Evolutionary conservation across 2,329 filamentous ascomycete species (phyloP).

Genomic region (Cercospora janseana): DNA sequence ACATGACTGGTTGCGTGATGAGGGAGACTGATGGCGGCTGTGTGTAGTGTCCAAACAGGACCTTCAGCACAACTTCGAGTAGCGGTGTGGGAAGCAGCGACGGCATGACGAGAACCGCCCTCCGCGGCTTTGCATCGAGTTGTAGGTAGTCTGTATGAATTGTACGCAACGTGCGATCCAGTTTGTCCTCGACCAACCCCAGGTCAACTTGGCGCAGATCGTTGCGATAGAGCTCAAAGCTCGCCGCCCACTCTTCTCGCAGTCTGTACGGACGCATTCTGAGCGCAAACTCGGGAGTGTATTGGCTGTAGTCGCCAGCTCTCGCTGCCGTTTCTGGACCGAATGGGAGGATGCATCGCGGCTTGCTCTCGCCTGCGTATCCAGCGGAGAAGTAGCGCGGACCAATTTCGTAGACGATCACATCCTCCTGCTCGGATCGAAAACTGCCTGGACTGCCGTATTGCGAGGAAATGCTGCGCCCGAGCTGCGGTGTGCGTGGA

Average conservation of each 20-base stretch:
- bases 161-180: constrained; percentile 78
- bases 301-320: constrained; percentile 72
- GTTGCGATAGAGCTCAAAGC: constrained; percentile 73
- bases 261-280: constrained; percentile 42
- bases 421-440: constrained; percentile 72
- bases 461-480: constrained; percentile 57
- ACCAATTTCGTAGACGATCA: constrained; percentile 78
- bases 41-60: constrained; percentile 76
- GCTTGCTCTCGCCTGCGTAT: constrained; percentile 78
- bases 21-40: constrained; percentile 79
- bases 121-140: constrained; percentile 68
- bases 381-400: constrained; percentile 75
- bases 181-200: constrained; percentile 77
- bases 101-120: constrained; percentile 72
- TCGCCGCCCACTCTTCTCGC: constrained; percentile 60
- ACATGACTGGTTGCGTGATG: constrained; percentile 72
- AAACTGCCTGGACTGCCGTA: constrained; percentile 59
- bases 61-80: constrained; percentile 71
- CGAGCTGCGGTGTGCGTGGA: constrained; percentile 57
- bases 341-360: constrained; percentile 69
- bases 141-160: constrained; percentile 74
- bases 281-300: constrained; percentile 21
- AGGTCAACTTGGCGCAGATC: constrained; percentile 73
- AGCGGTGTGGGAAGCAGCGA: constrained; percentile 74
- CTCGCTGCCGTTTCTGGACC: constrained; percentile 73